Conservation (phyloP, 495 filamentous ascomycete genomes). For the Halenospora varia region DNA sequence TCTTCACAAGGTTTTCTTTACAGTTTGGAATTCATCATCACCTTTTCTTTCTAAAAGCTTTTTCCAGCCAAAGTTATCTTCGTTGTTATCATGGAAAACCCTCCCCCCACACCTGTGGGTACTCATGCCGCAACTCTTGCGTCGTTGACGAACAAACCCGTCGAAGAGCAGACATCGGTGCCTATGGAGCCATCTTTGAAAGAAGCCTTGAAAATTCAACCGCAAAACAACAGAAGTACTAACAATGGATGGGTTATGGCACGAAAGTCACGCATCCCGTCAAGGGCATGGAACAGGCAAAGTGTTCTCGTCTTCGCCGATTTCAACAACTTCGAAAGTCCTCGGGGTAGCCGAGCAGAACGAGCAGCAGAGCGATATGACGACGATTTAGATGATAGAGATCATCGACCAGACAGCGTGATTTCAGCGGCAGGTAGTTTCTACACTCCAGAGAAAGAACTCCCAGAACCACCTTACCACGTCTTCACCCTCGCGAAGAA, state of each 20-base stretch:
- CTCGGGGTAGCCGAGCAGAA: slow-evolving; percentile 5
- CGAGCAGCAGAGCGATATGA: not conserved
- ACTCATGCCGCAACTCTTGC: not conserved
- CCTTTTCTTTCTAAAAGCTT: not conserved
- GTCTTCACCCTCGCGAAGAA: slow-evolving; percentile 33
- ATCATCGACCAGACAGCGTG: not conserved
- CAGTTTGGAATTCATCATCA: not conserved
- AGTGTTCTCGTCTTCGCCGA: slow-evolving; percentile 19
- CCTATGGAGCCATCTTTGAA: not conserved
- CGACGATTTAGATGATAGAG: not conserved
- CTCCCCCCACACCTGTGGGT: not conserved
- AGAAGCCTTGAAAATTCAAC: not conserved
- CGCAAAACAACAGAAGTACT: not conserved
- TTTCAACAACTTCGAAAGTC: slow-evolving; percentile 18
- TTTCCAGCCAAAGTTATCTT: not conserved
- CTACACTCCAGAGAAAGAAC: slow-evolving; percentile 10
- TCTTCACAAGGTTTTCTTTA: not conserved
- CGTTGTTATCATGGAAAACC: not conserved
- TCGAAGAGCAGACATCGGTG: not conserved
- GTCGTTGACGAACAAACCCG: not conserved
- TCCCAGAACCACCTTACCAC: slow-evolving; percentile 19
- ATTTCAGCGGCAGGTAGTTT: slow-evolving; percentile 4
- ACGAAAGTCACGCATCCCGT: slow-evolving; percentile 4
- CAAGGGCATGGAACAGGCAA: slow-evolving; percentile 5
- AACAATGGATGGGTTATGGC: slow-evolving; percentile 7